Evolutionary conservation across 345 rosid genomes (phyloP).

Genomic region (Eucalyptus erythrocorys): DNA sequence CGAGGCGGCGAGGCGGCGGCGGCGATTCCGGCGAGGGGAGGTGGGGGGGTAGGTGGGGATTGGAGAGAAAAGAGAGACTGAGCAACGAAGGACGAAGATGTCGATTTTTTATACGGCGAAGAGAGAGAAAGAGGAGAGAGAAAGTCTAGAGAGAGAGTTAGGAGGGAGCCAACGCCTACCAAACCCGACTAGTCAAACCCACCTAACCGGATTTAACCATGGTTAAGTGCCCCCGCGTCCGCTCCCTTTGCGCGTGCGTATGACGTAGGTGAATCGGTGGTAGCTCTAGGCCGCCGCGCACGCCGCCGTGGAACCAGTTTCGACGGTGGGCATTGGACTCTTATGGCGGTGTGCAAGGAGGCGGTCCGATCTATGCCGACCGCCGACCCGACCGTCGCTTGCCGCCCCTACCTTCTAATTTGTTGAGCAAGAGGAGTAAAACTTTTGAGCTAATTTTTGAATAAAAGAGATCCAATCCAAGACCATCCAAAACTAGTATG

Average conservation of each 20-base stretch:
- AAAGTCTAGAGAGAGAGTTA: not conserved
- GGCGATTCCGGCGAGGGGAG: not conserved
- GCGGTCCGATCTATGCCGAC: not conserved
- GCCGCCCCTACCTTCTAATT: not conserved
- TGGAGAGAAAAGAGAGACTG: conserved; percentile 31
- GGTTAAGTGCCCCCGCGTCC: not conserved
- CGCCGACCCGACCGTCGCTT: not conserved
- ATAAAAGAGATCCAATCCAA: fast-evolving
- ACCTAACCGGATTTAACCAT: conserved; percentile 34
- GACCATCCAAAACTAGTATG: fast-evolving
- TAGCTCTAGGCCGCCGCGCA: not conserved
- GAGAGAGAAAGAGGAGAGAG: not conserved
- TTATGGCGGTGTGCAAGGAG: not conserved
- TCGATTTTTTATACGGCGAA: not conserved
- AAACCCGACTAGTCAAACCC: conserved; percentile 52
- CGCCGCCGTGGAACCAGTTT: not conserved
- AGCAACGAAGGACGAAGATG: not conserved
- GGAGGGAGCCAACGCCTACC: conserved; percentile 10
- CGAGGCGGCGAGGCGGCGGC: not conserved
- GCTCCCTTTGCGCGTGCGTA: not conserved
- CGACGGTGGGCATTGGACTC: not conserved
- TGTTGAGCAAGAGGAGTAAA: not conserved
- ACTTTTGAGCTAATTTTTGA: not conserved
- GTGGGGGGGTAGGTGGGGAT: not conserved
- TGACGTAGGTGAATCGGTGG: not conserved